A percentile compares a stretch with the other conserved stretches of the same genome.
phyloP scores from a whole-genome alignment of 257 asterid genomes.

The Hygrophila difformis region DNA sequence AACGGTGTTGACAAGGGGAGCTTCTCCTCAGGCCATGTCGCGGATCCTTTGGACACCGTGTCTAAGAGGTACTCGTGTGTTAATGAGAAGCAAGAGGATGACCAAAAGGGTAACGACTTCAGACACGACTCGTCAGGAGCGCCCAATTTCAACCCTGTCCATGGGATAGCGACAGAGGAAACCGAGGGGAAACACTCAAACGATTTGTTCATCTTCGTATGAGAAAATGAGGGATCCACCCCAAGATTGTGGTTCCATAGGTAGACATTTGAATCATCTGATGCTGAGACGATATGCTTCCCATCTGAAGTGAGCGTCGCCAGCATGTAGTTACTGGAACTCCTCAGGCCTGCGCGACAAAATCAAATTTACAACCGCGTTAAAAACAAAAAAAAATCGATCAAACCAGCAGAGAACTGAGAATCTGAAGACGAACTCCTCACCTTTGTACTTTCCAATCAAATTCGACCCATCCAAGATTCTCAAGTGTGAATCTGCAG shows the following conservation, averaged over 20 bases:
- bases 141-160: too few relatives aligned
- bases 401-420: too few relatives aligned
- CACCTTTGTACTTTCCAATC: slow-evolving; percentile 62
- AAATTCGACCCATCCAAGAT: slow-evolving; percentile 54
- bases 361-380: too few relatives aligned
- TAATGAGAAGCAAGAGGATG: slow-evolving; percentile 44
- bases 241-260: slow-evolving; percentile 47
- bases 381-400: too few relatives aligned
- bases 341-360: slow-evolving; percentile 54
- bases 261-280: slow-evolving; percentile 68
- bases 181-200: slow-evolving; percentile 58
- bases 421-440: not conserved
- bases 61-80: slow-evolving; percentile 51
- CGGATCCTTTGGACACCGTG: slow-evolving; percentile 58
- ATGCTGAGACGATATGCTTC: slow-evolving; percentile 68
- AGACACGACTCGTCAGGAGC: too few relatives aligned
- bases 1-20: slow-evolving; percentile 45
- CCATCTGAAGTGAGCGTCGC: slow-evolving; percentile 71
- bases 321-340: slow-evolving; percentile 43
- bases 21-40: slow-evolving; percentile 99
- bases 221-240: slow-evolving; percentile 19
- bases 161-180: slow-evolving; percentile 76
- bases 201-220: slow-evolving; percentile 37
- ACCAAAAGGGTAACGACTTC: too few relatives aligned
- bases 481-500: slow-evolving; percentile 76